These are phyloP conservation scores for Nicotiana sylvestris DNA, from an alignment of 257 asterid genomes.

Conservation along the genomic window DNA sequence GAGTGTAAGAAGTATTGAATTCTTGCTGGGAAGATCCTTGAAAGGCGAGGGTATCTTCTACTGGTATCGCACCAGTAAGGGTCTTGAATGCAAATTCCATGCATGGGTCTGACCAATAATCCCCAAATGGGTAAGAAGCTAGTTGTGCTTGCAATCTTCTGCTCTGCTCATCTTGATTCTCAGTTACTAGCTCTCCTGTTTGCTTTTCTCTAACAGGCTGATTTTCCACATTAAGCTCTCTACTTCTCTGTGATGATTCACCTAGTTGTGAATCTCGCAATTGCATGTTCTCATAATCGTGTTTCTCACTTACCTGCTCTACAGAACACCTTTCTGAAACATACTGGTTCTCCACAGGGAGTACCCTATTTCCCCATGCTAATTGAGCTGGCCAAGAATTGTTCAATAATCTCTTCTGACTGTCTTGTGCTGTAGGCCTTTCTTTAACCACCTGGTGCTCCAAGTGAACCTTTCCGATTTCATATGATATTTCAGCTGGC, in stretches of 20 bases:
- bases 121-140: conserved; percentile 23
- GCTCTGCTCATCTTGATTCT: conserved; percentile 15
- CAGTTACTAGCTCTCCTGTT: conserved; percentile 10
- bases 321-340: neutral
- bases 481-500: neutral
- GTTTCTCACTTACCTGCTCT: neutral
- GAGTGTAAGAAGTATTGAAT: conserved; percentile 8
- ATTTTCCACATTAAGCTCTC: conserved; percentile 1
- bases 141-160: conserved; percentile 14
- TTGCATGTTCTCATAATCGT: neutral
- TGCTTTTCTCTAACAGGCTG: conserved; percentile 3
- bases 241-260: neutral
- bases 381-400: neutral
- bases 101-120: conserved; percentile 41
- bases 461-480: neutral
- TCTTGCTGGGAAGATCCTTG: conserved; percentile 18
- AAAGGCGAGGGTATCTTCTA: conserved; percentile 22
- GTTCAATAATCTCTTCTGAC: conserved; percentile 1
- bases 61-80: conserved; percentile 41
- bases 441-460: neutral
- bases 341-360: neutral
- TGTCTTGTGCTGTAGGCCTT: neutral
- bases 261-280: neutral
- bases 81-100: conserved; percentile 43
- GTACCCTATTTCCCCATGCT: neutral